Conservation (phyloP, 1,139 yeast species). For the Sugiyamaella sp. region DNA sequence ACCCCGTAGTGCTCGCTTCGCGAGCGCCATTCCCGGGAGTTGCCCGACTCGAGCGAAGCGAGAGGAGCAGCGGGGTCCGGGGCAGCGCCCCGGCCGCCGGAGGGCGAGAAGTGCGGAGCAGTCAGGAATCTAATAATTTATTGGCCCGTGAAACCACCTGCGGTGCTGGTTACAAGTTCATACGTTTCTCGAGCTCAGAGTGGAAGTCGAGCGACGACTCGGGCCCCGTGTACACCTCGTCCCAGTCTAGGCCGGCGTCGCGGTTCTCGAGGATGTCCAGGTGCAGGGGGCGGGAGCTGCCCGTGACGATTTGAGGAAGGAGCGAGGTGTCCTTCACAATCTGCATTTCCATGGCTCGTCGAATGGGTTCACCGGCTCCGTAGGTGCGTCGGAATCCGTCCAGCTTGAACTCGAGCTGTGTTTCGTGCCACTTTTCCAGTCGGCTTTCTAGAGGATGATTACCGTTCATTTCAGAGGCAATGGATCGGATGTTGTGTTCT, state of each 20-base stretch:
- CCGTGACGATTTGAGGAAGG: constrained; percentile 65
- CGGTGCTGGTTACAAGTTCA: constrained; percentile 55
- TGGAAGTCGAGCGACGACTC: constrained; percentile 54
- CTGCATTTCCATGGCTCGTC: constrained; percentile 82
- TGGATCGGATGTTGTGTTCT: constrained; percentile 32
- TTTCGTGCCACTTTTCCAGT: constrained; percentile 75
- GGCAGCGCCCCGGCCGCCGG: background rate
- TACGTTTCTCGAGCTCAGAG: constrained; percentile 66
- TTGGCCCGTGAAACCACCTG: background rate
- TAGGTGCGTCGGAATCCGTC: constrained; percentile 80
- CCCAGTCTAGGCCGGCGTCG: constrained; percentile 86
- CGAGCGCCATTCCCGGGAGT: background rate
- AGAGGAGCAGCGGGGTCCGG: too few species aligned
- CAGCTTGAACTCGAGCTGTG: constrained; percentile 68
- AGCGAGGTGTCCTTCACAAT: constrained; percentile 75
- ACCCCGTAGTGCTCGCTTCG: too few species aligned
- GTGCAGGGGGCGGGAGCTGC: constrained; percentile 58
- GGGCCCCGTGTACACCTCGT: constrained; percentile 70
- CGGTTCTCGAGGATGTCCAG: constrained; percentile 76
- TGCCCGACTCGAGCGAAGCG: too few species aligned
- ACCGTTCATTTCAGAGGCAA: constrained; percentile 72
- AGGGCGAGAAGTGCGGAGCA: background rate
- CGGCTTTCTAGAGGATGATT: constrained; percentile 88
- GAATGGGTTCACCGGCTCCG: constrained; percentile 93
- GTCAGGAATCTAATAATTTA: background rate